phyloP scores from a whole-genome alignment of 2,329 filamentous ascomycete genomes.

The Pestalotiopsis sp. region DNA sequence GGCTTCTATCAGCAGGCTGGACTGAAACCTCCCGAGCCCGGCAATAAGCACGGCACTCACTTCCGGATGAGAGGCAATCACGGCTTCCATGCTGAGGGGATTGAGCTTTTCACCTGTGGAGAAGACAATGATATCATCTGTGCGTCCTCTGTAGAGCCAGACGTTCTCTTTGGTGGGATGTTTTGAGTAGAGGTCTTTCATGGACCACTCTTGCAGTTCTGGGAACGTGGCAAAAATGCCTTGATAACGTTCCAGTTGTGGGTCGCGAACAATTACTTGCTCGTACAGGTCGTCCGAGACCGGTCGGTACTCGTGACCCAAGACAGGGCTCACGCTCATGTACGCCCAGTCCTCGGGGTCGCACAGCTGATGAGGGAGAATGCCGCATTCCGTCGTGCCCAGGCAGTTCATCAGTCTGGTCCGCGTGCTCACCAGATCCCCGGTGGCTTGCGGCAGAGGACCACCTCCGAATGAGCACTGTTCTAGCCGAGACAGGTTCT shows the following conservation, averaged over 20 bases:
- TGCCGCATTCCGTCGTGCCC: not conserved
- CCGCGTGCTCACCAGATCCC: constrained; percentile 14
- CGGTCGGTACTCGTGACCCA: constrained; percentile 22
- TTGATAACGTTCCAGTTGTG: constrained; percentile 27
- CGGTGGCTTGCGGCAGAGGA: constrained; percentile 27
- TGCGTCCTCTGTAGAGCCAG: constrained; percentile 35
- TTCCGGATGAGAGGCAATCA: constrained; percentile 29
- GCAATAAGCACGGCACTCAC: constrained; percentile 35
- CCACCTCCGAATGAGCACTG: constrained; percentile 31
- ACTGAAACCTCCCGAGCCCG: constrained; percentile 31
- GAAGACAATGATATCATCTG: constrained; percentile 36
- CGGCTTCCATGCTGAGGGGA: constrained; percentile 37
- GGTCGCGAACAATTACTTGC: constrained; percentile 32
- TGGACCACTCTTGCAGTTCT: constrained; percentile 37
- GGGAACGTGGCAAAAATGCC: constrained; percentile 45
- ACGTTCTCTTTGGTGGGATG: constrained; percentile 34
- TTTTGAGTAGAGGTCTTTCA: constrained; percentile 41
- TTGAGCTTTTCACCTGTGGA: constrained; percentile 46
- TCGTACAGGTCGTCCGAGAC: constrained; percentile 33
- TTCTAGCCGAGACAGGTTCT: constrained; percentile 26
- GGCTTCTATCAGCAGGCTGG: constrained; percentile 28
- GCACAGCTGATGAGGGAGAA: constrained; percentile 22
- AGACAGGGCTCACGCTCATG: constrained; percentile 28
- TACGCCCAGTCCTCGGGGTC: constrained; percentile 32
- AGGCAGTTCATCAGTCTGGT: constrained; percentile 15